phyloP scores from a whole-genome alignment of 2,329 filamentous ascomycete species.

The Coniochaeta hoffmannii region DNA sequence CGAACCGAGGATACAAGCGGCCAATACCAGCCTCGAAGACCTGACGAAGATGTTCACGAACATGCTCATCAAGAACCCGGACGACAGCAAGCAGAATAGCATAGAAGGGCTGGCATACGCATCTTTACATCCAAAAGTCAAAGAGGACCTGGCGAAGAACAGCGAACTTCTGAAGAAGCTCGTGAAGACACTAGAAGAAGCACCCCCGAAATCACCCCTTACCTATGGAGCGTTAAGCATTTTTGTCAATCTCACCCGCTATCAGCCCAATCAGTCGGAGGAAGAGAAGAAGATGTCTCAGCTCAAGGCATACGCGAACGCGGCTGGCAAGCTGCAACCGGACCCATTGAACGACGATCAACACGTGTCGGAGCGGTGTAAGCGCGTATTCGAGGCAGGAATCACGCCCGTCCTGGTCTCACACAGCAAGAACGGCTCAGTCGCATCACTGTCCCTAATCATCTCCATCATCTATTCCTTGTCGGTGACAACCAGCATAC shows the following conservation, averaged over 20 bases:
- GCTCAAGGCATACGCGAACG: constrained; percentile 89
- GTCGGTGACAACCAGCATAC: constrained; percentile 63
- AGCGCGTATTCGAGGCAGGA: constrained; percentile 69
- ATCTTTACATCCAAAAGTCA: constrained; percentile 77
- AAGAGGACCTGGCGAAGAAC: constrained; percentile 71
- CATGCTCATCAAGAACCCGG: constrained; percentile 55
- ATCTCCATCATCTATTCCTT: constrained; percentile 72
- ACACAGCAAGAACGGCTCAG: constrained; percentile 65
- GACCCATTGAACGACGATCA: constrained; percentile 70
- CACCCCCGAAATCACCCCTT: constrained; percentile 57
- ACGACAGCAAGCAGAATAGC: constrained; percentile 57
- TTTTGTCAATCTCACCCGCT: constrained; percentile 76
- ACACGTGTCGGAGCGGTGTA: constrained; percentile 69
- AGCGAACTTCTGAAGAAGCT: constrained; percentile 60
- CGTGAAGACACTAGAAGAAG: constrained; percentile 52
- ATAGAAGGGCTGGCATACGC: constrained; percentile 91
- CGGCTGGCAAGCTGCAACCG: constrained; percentile 57
- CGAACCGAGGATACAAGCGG: constrained; percentile 40
- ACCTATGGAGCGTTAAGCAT: constrained; percentile 85
- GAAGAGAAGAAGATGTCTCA: constrained; percentile 90
- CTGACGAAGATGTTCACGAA: constrained; percentile 56
- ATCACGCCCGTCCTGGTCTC: constrained; percentile 70
- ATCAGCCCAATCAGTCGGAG: constrained; percentile 69
- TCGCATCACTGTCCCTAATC: constrained; percentile 63
- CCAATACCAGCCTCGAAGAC: constrained; percentile 57